Evolutionary conservation across 805 yeast genomes (phyloP), one percentile per base, ranked within the genome.

Genomic region (Zygotorulaspora florentina): DNA sequence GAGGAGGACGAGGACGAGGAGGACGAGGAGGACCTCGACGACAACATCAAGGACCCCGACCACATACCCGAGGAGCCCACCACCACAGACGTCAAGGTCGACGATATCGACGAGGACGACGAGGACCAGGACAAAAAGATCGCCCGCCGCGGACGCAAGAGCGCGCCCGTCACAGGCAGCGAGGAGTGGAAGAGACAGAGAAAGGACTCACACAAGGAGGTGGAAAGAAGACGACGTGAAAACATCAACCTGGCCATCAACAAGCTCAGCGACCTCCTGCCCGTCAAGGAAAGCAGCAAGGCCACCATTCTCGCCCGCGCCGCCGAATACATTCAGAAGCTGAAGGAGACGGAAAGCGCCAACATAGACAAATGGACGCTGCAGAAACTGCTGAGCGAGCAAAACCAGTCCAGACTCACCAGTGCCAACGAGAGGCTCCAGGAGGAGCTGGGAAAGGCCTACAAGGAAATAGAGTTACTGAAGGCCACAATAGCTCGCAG

Each of bases 311-410:
- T 93, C 55, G 82, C 81, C 59, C 77, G 91, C 48, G 96, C 96
- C 3, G 91, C 87, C 28, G 96, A 90, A 62, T 88, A 85, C 61
- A 93, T 93, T 64, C 81, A 84, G 66, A 79, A 90, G 67, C 76
- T 93, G 62, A 87, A 89, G 68, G 96, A 87, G 58, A 87, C 87
- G 58, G 97, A 90, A 67, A 83, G 80, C 66, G 82, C 85, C 58
- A 86, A 87, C 62, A 83, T 88, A 58, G 96, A 91, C 68, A 91
- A 93, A 71, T 87, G 95, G 87, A 90, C 97, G 5, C 74, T 91
- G 60, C 97, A 91, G 67, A 91, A 91, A 70, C 75, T 93, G 51
- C 75, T 89, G 52, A 84, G 91, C 30, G 97, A 90, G 65, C 98
- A 91, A 69, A 89, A 91, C 10, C 84, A 89, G 42, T 79, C 85